Conservation (phyloP, 352 stramenopile genomes). For the Pythium folliculosum region DNA sequence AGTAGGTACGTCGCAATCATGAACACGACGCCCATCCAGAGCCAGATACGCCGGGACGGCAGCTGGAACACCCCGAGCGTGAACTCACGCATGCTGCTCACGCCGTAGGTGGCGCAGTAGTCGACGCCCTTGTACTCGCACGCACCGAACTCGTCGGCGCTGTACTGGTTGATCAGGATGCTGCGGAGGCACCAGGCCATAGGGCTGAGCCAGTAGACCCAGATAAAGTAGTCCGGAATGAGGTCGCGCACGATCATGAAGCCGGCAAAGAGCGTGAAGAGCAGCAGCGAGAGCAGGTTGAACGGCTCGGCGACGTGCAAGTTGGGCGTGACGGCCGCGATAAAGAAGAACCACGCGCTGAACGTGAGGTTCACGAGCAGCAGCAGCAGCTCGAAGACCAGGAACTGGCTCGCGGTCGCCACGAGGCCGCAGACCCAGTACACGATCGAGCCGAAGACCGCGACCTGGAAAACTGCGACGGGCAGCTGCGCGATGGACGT, state of each 20-base stretch:
- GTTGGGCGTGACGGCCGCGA: slow-evolving; percentile 41
- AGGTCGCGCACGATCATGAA: slow-evolving; percentile 59
- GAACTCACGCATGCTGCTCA: slow-evolving; percentile 48
- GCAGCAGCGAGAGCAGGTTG: slow-evolving; percentile 48
- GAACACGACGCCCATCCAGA: slow-evolving; percentile 45
- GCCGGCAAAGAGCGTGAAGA: slow-evolving; percentile 71
- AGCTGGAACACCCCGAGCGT: slow-evolving; percentile 50
- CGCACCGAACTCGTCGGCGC: slow-evolving; percentile 33
- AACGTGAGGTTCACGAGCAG: slow-evolving; percentile 64
- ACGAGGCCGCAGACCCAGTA: slow-evolving; percentile 88
- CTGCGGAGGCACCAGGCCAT: slow-evolving; percentile 56
- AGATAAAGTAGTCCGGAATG: slow-evolving; percentile 59
- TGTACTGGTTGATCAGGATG: slow-evolving; percentile 57
- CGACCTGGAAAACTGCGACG: slow-evolving; percentile 61
- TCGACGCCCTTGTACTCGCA: slow-evolving; percentile 44
- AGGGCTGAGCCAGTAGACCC: slow-evolving; percentile 76
- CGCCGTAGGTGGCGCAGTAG: slow-evolving; percentile 35
- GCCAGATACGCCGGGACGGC: slow-evolving; percentile 41
- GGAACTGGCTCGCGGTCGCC: slow-evolving; percentile 44
- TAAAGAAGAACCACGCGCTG: slow-evolving; percentile 54
- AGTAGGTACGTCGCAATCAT: slow-evolving; percentile 49
- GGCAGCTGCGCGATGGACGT: slow-evolving; percentile 50
- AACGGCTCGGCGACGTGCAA: slow-evolving; percentile 59
- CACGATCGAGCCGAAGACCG: slow-evolving; percentile 87
- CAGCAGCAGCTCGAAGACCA: slow-evolving; percentile 78